phyloP scores from a whole-genome alignment of 306 rosid genomes.

The Cucurbita argyrosperma region DNA sequence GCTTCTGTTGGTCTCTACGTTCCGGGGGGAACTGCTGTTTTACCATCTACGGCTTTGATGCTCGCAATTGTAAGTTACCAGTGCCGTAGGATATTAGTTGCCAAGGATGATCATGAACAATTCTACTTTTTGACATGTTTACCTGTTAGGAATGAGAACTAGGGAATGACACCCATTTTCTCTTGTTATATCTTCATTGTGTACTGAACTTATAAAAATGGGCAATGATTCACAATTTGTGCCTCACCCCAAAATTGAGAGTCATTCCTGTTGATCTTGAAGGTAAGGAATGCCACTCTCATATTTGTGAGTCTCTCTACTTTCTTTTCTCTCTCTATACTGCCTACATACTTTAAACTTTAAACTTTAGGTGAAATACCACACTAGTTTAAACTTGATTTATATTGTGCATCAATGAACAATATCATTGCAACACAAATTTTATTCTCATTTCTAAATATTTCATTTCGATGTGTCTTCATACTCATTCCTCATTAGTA shows the following conservation, averaged over 20 bases:
- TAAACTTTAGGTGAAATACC: not conserved
- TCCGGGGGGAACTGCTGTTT: conserved; percentile 98
- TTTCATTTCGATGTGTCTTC: not conserved
- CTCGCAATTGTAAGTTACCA: conserved; percentile 75
- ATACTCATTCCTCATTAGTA: not conserved
- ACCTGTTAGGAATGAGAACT: not conserved
- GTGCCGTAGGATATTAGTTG: not conserved
- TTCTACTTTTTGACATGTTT: not conserved
- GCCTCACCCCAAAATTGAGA: not conserved
- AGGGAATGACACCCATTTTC: not conserved
- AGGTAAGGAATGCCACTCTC: not conserved
- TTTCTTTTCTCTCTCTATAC: not conserved
- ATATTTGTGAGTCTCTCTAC: not conserved
- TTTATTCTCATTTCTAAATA: not conserved
- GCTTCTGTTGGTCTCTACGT: conserved; percentile 92
- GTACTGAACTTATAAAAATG: not conserved
- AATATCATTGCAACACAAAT: not conserved
- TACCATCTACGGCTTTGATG: conserved; percentile 98
- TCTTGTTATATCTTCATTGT: not conserved
- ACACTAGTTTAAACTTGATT: not conserved
- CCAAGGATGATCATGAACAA: not conserved
- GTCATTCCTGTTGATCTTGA: not conserved
- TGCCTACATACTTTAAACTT: too few relatives aligned
- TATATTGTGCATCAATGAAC: not conserved
- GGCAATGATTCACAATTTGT: not conserved